Conservation (phyloP, 176 grass and related monocot genomes). For the Oropetium thomaeum region DNA sequence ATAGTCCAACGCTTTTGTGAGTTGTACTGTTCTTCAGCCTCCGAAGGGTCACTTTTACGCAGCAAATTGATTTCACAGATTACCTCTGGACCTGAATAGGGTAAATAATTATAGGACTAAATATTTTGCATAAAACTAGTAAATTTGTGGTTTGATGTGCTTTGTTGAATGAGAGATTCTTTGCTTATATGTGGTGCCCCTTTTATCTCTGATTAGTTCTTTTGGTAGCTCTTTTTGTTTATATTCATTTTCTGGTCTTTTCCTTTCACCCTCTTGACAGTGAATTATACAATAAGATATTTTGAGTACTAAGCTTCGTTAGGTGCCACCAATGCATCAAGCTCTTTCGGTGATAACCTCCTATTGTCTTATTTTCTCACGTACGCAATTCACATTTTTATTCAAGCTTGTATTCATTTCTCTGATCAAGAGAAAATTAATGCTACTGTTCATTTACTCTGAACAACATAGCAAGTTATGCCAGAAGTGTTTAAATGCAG, state of each 20-base stretch:
- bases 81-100: not conserved
- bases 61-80: not conserved
- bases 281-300: not conserved
- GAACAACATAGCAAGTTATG: not conserved
- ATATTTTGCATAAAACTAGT: not conserved
- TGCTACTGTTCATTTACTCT: not conserved
- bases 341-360: not conserved
- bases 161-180: conserved; percentile 13
- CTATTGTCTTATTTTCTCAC: conserved; percentile 27
- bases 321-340: conserved; percentile 17
- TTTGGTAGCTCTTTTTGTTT: not conserved
- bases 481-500: not conserved
- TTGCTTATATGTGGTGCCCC: not conserved
- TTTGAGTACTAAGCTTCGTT: conserved; percentile 20
- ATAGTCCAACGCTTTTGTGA: not conserved
- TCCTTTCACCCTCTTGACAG: not conserved
- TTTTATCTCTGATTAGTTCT: conserved; percentile 3
- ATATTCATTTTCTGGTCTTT: conserved; percentile 9
- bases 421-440: not conserved
- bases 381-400: conserved; percentile 13
- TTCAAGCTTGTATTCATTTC: conserved; percentile 9
- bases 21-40: not conserved
- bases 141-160: not conserved
- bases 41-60: not conserved
- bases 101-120: not conserved